phyloP scores from a whole-genome alignment of 2,329 filamentous ascomycete species.

The Colletotrichum simmondsii region DNA sequence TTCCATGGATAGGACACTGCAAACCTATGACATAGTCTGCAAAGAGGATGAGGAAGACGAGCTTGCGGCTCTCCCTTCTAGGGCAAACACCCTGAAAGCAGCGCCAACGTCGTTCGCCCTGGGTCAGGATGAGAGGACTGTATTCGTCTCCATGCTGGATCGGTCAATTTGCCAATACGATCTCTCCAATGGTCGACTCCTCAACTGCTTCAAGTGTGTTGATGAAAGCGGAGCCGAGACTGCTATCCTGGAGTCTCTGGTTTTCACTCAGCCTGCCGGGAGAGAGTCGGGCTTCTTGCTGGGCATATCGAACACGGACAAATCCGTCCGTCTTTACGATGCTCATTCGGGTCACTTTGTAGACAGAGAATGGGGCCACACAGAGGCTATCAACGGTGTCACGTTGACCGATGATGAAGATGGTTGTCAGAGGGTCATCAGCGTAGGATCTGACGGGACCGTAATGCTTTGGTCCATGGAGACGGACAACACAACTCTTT shows the following conservation, averaged over 20 bases:
- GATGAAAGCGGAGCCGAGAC: conserved; percentile 85
- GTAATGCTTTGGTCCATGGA: conserved; percentile 82
- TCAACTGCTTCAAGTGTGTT: conserved; percentile 82
- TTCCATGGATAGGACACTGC: conserved; percentile 87
- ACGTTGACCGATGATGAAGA: conserved; percentile 73
- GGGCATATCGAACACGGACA: conserved; percentile 94
- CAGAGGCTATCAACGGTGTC: conserved; percentile 90
- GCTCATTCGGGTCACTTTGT: conserved; percentile 80
- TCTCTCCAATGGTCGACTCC: conserved; percentile 74
- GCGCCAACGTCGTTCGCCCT: conserved; percentile 88
- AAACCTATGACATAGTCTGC: conserved; percentile 81
- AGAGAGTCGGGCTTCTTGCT: conserved; percentile 75
- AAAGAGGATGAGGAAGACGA: conserved; percentile 72
- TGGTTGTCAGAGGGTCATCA: conserved; percentile 70
- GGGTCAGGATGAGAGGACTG: conserved; percentile 67
- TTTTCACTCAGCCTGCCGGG: conserved; percentile 67
- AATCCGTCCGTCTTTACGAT: conserved; percentile 93
- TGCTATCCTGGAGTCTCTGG: conserved; percentile 84
- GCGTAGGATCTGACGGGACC: conserved; percentile 82
- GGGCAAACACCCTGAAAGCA: conserved; percentile 84
- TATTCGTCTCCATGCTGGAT: conserved; percentile 70
- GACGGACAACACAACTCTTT: conserved; percentile 55
- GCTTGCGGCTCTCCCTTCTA: conserved; percentile 80
- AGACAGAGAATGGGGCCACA: conserved; percentile 93
- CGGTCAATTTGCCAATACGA: conserved; percentile 71